Evolutionary conservation across 345 rosid genomes (phyloP).

Genomic region (Gossypium thurberi): DNA sequence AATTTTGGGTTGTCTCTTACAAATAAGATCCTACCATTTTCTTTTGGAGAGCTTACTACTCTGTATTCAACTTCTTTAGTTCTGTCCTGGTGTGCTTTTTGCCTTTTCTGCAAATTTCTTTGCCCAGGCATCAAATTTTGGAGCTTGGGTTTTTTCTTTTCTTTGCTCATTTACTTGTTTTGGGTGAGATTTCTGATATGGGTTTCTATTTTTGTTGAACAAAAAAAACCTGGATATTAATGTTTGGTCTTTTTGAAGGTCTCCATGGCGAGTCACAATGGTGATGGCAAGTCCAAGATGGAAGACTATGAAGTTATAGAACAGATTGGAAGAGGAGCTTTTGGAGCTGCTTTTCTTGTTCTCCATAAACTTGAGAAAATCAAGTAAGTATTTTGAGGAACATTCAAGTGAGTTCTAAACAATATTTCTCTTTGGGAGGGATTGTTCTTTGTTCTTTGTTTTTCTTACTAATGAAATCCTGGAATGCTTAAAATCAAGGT

Average conservation of each 20-base stretch:
- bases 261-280: slow-evolving; percentile 42
- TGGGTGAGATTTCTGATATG: background rate
- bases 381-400: slow-evolving; percentile 34
- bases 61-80: no score
- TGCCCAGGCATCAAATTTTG: background rate
- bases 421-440: background rate
- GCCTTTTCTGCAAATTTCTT: background rate
- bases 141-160: background rate
- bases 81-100: no score
- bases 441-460: background rate
- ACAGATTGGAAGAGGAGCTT: slow-evolving; percentile 82
- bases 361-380: slow-evolving; percentile 64
- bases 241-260: slow-evolving; percentile 18
- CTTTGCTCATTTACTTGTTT: background rate
- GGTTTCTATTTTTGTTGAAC: slow-evolving; percentile 3
- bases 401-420: no score
- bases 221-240: slow-evolving; percentile 1
- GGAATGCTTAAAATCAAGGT: background rate
- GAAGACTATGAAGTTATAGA: slow-evolving; percentile 62
- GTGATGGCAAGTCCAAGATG: slow-evolving; percentile 54
- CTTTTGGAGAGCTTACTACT: no score
- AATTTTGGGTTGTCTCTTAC: no score
- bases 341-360: slow-evolving; percentile 77
- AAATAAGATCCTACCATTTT: no score
- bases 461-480: background rate